phyloP scores from a whole-genome alignment of 768 basidiomycete species.

The Tylopilus cervinicoccineus region DNA sequence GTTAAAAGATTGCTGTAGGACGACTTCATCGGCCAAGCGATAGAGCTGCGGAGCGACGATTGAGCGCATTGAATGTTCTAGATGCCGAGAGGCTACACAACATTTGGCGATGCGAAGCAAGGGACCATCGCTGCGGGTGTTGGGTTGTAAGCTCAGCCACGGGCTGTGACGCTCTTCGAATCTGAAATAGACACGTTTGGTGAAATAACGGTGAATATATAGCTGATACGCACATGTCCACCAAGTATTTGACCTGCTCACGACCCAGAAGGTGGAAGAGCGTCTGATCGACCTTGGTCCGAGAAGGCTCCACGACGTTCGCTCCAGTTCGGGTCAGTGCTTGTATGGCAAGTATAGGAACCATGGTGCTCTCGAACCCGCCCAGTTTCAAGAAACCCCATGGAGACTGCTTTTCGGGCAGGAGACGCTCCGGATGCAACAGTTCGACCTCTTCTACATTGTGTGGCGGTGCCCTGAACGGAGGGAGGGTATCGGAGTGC shows the following conservation, averaged over 20 bases:
- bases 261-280: constrained; percentile 32
- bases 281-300: constrained; percentile 23
- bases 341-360: constrained; percentile 45
- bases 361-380: constrained; percentile 40
- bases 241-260: constrained; percentile 34
- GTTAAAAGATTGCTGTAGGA: constrained; percentile 39
- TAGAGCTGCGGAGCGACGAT: constrained; percentile 38
- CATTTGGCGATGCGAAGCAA: constrained; percentile 44
- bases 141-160: constrained; percentile 40
- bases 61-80: constrained; percentile 33
- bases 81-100: constrained; percentile 42
- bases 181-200: constrained; percentile 19
- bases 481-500: constrained; percentile 10
- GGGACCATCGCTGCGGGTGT: constrained; percentile 27
- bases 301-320: constrained; percentile 19
- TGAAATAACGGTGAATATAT: background rate
- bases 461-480: constrained; percentile 17
- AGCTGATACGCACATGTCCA: constrained; percentile 33
- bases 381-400: constrained; percentile 39
- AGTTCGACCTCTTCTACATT: constrained; percentile 29
- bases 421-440: constrained; percentile 33
- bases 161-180: constrained; percentile 43
- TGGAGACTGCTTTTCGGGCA: constrained; percentile 33
- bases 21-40: constrained; percentile 37
- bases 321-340: constrained; percentile 33